phyloP scores from a whole-genome alignment of 257 asterid species.

The Ocimum tenuiflorum region DNA sequence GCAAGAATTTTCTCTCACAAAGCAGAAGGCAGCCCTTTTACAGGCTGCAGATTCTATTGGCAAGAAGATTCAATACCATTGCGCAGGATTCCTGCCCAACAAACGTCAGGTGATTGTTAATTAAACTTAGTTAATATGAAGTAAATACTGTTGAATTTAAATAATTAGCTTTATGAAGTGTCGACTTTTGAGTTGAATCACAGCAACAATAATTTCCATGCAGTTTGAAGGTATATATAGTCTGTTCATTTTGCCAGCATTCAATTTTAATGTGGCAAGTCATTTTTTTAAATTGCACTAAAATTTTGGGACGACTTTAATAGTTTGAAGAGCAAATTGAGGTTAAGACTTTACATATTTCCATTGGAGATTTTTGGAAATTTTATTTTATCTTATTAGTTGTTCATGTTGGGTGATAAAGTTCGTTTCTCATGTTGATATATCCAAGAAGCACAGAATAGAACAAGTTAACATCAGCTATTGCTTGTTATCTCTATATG shows the following conservation, averaged over 20 bases:
- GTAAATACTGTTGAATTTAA: neutral
- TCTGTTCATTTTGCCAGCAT: neutral
- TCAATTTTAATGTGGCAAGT: neutral
- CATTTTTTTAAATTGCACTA: slow-evolving; percentile 5
- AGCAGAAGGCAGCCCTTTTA: slow-evolving; percentile 64
- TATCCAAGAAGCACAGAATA: neutral
- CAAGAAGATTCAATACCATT: slow-evolving; percentile 76
- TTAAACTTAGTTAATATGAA: slow-evolving; percentile 11
- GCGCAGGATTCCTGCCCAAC: slow-evolving; percentile 86
- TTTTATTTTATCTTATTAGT: neutral
- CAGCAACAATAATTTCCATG: neutral
- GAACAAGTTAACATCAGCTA: neutral
- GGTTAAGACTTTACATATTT: neutral
- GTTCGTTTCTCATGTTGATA: neutral
- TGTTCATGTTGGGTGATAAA: neutral
- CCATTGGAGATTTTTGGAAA: too few relatives aligned
- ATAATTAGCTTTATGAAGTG: neutral
- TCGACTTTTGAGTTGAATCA: neutral
- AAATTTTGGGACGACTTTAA: neutral
- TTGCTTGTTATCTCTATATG: slow-evolving; percentile 1
- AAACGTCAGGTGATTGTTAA: slow-evolving; percentile 79
- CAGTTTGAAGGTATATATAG: neutral
- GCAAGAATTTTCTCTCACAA: slow-evolving; percentile 69
- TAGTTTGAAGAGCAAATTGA: neutral
- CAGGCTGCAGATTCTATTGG: slow-evolving; percentile 93